A percentile compares a stretch with the other conserved stretches of the same genome.
Evolutionary conservation across 257 asterid species (phyloP).

Genomic region (Nicotiana benthamiana): DNA sequence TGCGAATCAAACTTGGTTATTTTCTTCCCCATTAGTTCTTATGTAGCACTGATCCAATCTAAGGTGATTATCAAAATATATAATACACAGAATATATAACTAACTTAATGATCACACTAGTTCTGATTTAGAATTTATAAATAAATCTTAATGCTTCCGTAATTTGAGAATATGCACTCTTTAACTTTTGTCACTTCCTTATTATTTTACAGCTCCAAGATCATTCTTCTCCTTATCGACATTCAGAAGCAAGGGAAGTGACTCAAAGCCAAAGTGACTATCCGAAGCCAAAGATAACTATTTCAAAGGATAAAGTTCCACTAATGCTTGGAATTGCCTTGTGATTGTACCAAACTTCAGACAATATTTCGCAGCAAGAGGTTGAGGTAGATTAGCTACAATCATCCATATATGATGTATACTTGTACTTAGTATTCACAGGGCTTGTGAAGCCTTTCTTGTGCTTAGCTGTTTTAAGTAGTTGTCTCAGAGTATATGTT

Average conservation of each 20-base stretch:
- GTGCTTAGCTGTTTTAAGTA: conserved; percentile 17
- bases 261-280: conserved; percentile 62
- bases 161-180: not conserved
- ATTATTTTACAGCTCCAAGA: conserved; percentile 62
- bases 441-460: conserved; percentile 15
- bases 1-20: not conserved
- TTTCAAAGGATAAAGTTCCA: not conserved
- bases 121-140: not conserved
- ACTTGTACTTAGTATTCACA: conserved; percentile 21
- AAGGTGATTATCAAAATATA: not conserved
- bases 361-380: conserved; percentile 5
- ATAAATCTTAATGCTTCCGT: not conserved
- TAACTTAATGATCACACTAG: not conserved
- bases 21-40: not conserved
- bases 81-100: not conserved
- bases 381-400: conserved; percentile 18
- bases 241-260: conserved; percentile 91
- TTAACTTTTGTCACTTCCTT: conserved; percentile 4
- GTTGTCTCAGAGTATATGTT: conserved; percentile 28
- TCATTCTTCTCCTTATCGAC: conserved; percentile 85
- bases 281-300: not conserved
- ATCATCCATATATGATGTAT: conserved; percentile 10
- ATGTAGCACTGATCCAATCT: not conserved
- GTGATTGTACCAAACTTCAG: not conserved
- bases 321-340: conserved; percentile 5